These are phyloP conservation scores for Wickerhamiella cacticola DNA, from an alignment of 805 yeast species.

Conservation along the genomic window DNA sequence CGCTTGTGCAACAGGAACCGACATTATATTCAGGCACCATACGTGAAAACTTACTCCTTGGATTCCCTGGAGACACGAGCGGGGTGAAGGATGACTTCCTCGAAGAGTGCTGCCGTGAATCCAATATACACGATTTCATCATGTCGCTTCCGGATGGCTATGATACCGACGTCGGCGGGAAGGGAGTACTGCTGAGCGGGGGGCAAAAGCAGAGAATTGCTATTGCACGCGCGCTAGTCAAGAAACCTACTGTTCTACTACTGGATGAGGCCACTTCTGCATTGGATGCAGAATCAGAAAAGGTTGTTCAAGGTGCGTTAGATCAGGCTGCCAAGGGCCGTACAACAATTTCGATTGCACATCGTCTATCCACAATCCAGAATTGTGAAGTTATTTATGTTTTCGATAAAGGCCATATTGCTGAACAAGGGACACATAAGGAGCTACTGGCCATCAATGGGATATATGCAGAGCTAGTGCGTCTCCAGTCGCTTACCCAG, in stretches of 20 bases:
- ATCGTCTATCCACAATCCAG: constrained; percentile 49
- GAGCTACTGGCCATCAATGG: constrained; percentile 29
- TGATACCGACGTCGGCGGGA: constrained; percentile 38
- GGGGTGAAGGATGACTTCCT: constrained; percentile 30
- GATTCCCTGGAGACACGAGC: constrained; percentile 20
- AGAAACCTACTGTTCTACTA: constrained; percentile 42
- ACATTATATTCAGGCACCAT: constrained; percentile 37
- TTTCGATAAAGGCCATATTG: constrained; percentile 42
- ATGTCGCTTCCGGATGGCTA: constrained; percentile 39
- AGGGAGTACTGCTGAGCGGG: constrained; percentile 46
- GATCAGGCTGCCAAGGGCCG: constrained; percentile 47
- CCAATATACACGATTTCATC: constrained; percentile 40
- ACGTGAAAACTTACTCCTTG: constrained; percentile 34
- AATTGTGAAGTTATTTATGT: constrained; percentile 43
- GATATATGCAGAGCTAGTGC: constrained; percentile 23
- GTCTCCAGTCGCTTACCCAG: constrained; percentile 16
- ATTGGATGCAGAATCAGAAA: constrained; percentile 49
- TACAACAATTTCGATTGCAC: constrained; percentile 67
- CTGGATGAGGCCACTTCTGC: constrained; percentile 51
- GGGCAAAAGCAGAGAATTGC: constrained; percentile 59
- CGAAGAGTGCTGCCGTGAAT: constrained; percentile 34
- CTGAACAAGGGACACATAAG: constrained; percentile 40
- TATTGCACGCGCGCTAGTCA: constrained; percentile 49
- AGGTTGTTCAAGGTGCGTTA: constrained; percentile 52
- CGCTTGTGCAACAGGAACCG: constrained; percentile 46